phyloP scores from a whole-genome alignment of 2,329 filamentous ascomycete species.

The Fusarium musae region DNA sequence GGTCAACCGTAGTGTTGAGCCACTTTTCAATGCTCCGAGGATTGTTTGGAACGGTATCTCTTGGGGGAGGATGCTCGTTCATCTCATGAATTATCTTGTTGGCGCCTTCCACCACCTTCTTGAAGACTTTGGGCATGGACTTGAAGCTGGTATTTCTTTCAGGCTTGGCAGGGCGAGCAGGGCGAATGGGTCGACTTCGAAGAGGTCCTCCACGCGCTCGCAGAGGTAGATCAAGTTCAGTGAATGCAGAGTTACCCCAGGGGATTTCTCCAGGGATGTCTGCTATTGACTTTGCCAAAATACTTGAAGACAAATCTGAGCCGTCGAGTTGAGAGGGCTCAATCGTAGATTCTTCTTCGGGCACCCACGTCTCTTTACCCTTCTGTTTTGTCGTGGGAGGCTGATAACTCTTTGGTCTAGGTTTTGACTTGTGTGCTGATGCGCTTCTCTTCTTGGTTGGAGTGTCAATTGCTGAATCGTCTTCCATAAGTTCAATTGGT shows the following conservation, averaged over 20 bases:
- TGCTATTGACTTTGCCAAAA: constrained; percentile 64
- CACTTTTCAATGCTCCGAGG: constrained; percentile 74
- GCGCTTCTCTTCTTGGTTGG: constrained; percentile 52
- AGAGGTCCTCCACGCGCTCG: constrained; percentile 56
- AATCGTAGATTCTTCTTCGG: constrained; percentile 46
- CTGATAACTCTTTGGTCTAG: constrained; percentile 42
- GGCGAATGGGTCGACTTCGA: constrained; percentile 52
- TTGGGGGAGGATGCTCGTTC: constrained; percentile 61
- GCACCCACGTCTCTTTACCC: constrained; percentile 46
- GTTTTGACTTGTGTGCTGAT: constrained; percentile 43
- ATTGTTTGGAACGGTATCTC: constrained; percentile 61
- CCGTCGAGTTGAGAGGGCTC: constrained; percentile 41
- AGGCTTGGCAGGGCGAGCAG: constrained; percentile 52
- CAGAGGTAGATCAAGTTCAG: constrained; percentile 67
- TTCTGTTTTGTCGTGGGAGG: constrained; percentile 34
- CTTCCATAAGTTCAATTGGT: constrained; percentile 49
- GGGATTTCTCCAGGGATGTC: constrained; percentile 69
- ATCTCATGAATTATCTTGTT: constrained; percentile 73
- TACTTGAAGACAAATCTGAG: constrained; percentile 51
- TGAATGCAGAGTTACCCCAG: constrained; percentile 74
- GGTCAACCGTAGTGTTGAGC: constrained; percentile 71
- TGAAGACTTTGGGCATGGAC: constrained; percentile 70
- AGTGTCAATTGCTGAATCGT: constrained; percentile 52
- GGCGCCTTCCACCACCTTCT: constrained; percentile 71
- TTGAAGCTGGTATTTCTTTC: constrained; percentile 69